Percentiles rank a stretch among this genome's conserved stretches.
phyloP scores from a whole-genome alignment of 2,329 filamentous ascomycete genomes.

The Cordyceps sp. region DNA sequence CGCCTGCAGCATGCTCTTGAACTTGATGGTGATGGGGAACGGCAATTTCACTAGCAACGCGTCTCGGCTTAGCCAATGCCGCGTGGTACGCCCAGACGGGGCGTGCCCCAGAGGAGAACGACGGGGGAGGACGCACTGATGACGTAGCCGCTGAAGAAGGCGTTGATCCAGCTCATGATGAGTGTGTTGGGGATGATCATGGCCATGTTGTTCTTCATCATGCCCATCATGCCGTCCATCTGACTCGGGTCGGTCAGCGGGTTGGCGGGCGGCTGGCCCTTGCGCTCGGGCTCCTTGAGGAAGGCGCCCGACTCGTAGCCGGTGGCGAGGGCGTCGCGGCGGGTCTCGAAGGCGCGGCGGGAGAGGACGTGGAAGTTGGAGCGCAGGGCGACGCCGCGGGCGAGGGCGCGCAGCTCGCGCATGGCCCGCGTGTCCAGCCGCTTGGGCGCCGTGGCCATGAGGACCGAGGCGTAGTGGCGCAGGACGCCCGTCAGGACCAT shows the following conservation, averaged over 20 bases:
- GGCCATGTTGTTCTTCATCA: conserved; percentile 99
- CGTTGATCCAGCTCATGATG: conserved; percentile 99
- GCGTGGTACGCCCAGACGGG: neutral
- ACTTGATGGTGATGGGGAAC: conserved; percentile 94
- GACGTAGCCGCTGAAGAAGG: conserved; percentile 95
- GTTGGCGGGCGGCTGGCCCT: conserved; percentile 78
- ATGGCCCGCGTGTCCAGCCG: conserved; percentile 58
- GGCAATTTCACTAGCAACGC: conserved; percentile 68
- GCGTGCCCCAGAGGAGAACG: neutral
- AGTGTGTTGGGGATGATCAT: conserved; percentile 99
- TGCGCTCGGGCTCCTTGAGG: conserved; percentile 73
- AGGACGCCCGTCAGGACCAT: conserved; percentile 96
- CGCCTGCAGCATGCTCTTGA: conserved; percentile 98
- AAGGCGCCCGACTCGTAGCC: conserved; percentile 77
- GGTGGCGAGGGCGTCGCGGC: conserved; percentile 65
- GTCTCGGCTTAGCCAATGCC: too few species aligned
- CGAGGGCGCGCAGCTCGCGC: conserved; percentile 71
- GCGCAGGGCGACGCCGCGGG: conserved; percentile 73
- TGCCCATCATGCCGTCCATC: conserved; percentile 99
- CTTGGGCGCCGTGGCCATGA: conserved; percentile 76
- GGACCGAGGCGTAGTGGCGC: conserved; percentile 87
- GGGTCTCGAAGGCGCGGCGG: conserved; percentile 56
- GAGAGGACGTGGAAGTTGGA: conserved; percentile 69
- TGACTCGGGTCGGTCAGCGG: conserved; percentile 88
- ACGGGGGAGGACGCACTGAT: conserved; percentile 48